These are phyloP conservation scores for Metarhizium album DNA, from an alignment of 2,329 filamentous ascomycete genomes.

Conservation along the genomic window DNA sequence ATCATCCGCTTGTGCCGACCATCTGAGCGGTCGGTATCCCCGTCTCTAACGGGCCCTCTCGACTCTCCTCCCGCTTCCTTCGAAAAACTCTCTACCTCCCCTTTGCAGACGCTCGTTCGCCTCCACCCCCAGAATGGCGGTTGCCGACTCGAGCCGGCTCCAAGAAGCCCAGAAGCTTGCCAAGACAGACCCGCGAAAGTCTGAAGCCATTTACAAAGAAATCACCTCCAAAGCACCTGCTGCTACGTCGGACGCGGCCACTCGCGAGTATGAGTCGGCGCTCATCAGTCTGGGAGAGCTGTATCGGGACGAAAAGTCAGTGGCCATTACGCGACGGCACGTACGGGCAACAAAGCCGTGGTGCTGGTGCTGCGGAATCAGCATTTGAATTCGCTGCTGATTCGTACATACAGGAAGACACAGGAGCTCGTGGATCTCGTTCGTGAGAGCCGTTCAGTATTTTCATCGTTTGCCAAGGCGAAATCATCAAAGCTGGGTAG, in stretches of 20 bases:
- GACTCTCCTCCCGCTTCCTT: neutral
- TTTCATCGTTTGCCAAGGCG: conserved; percentile 95
- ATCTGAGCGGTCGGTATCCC: neutral
- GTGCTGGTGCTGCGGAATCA: neutral
- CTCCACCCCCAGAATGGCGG: conserved; percentile 36
- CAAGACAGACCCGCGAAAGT: conserved; percentile 71
- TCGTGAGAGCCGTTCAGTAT: conserved; percentile 76
- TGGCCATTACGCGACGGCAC: conserved; percentile 9
- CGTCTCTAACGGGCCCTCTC: neutral
- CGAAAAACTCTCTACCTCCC: neutral
- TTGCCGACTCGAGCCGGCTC: conserved; percentile 55
- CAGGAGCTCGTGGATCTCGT: conserved; percentile 84
- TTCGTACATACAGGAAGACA: conserved; percentile 46
- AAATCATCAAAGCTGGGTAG: conserved; percentile 96
- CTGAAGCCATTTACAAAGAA: conserved; percentile 80
- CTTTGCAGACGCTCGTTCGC: neutral
- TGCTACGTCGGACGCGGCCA: conserved; percentile 70
- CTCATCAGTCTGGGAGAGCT: conserved; percentile 83
- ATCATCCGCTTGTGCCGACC: neutral
- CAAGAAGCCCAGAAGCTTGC: conserved; percentile 79
- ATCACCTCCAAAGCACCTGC: conserved; percentile 79
- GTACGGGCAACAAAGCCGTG: neutral
- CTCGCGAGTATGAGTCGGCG: conserved; percentile 84
- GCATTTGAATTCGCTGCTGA: conserved; percentile 2
- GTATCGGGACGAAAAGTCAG: conserved; percentile 79